Evolutionary conservation across 1,139 yeast species (phyloP), one percentile per base, ranked within the genome.

Genomic region (Saccharomyces hybrid): DNA sequence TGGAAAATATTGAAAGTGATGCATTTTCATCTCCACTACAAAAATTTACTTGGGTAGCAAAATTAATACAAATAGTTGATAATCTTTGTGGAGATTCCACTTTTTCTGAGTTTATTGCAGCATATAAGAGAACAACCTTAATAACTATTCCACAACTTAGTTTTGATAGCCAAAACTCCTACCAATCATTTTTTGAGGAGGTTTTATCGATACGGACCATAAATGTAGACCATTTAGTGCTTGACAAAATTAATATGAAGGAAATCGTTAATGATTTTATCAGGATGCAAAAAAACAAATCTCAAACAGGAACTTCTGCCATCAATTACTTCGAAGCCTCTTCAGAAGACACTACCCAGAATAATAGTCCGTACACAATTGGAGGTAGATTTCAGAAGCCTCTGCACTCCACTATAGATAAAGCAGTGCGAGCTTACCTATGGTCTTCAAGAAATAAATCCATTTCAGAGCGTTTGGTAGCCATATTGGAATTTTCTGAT

Each of bases 51-150:
- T 49, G 51, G 51, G 20, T 29, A 13, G 28, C 31, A 14, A 32
- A 25, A 25, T 20, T 38, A n/a, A 20, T 49, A 16, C 25, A 38
- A 23, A 49, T 49, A 6, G 23, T 38, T 13, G 20, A 27, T n/a
- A 38, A 49, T 38, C 47, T 49, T 14, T 34, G 27, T 25, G 51
- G 51, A n/a, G 51, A 49, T 20, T 49, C 51, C 16, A 49, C 26
- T 27, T 34, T 41, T 38, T 25, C 28, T 8, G 42, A 23, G n/a
- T 38, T 38, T 14, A 49, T 27, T 23, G 8, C 28, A n/a, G 47
- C 20, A 11, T 49, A 23, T n/a, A 49, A 49, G 5, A 32, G 42
- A 25, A 49, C 25, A 25, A 13, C 41, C 25, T n/a, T 26, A 14
- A 16, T 48, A 8, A 31, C 16, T 14, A 3, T 27, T 5, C 9